phyloP scores from a whole-genome alignment of 2,329 filamentous ascomycete species.

The Dactylonectria macrodidyma region DNA sequence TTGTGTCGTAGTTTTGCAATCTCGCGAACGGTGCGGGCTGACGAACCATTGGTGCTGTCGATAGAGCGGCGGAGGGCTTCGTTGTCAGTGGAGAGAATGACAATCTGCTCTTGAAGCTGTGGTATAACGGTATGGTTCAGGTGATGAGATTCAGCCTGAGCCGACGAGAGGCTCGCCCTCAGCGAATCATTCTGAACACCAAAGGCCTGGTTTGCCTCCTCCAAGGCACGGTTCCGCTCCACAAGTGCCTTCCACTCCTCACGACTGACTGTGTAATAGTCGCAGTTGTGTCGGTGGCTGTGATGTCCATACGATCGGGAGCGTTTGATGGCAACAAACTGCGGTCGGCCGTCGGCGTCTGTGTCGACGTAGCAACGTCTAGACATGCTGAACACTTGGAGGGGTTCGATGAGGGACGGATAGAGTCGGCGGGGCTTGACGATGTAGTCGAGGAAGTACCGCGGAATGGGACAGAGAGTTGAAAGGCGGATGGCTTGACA shows the following conservation, averaged over 20 bases:
- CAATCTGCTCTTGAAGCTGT: slow-evolving; percentile 56
- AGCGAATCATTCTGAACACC: slow-evolving; percentile 52
- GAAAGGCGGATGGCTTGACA: not conserved
- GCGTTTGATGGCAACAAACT: slow-evolving; percentile 58
- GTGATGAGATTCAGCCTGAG: slow-evolving; percentile 55
- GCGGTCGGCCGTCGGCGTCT: slow-evolving; percentile 51
- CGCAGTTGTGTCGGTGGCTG: slow-evolving; percentile 50
- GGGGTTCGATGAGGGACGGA: slow-evolving; percentile 1
- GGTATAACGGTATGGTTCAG: slow-evolving; percentile 52
- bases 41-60: slow-evolving; percentile 49
- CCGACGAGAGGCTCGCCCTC: slow-evolving; percentile 53
- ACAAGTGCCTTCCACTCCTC: slow-evolving; percentile 56
- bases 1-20: slow-evolving; percentile 53
- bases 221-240: slow-evolving; percentile 54
- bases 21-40: slow-evolving; percentile 50
- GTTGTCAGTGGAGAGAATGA: slow-evolving; percentile 56
- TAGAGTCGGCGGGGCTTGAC: not conserved
- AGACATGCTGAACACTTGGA: slow-evolving; percentile 49
- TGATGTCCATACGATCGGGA: slow-evolving; percentile 55
- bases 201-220: slow-evolving; percentile 54
- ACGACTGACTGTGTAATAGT: slow-evolving; percentile 54
- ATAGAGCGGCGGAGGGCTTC: slow-evolving; percentile 55
- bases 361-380: slow-evolving; percentile 56
- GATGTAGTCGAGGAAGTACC: slow-evolving; percentile 11
- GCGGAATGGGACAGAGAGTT: not conserved